phyloP scores from a whole-genome alignment of 2,329 filamentous ascomycete genomes.

The Phyllosticta citribraziliensis region DNA sequence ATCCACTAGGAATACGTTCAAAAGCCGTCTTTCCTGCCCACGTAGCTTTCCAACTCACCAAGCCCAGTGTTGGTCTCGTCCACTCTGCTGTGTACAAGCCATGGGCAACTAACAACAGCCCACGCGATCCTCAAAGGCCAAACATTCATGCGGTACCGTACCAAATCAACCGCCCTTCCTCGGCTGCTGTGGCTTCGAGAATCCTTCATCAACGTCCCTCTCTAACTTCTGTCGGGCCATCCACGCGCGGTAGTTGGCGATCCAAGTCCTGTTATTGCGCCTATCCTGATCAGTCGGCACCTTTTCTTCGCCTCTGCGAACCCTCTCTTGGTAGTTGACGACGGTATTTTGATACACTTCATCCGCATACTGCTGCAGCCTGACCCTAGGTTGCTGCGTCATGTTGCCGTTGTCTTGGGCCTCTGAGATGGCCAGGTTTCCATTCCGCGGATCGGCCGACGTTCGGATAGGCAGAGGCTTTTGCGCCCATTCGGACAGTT shows the following conservation, averaged over 20 bases:
- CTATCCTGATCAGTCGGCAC: not conserved
- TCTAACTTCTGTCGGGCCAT: not conserved
- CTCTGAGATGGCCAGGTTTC: not conserved
- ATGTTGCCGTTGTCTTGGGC: not conserved
- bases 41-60: not conserved
- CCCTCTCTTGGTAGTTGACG: slow-evolving; percentile 1
- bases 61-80: not conserved
- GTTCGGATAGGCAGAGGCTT: too few species aligned
- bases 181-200: not conserved
- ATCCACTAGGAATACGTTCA: too few species aligned
- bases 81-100: not conserved
- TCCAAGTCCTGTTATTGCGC: slow-evolving; percentile 1
- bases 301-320: not conserved
- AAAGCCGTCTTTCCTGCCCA: too few species aligned
- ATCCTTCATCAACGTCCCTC: not conserved
- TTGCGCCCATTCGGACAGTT: too few species aligned
- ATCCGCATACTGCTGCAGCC: not conserved
- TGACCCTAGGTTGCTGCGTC: not conserved
- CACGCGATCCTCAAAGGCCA: not conserved
- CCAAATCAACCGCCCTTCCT: not conserved
- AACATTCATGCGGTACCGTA: not conserved
- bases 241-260: not conserved
- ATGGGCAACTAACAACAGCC: not conserved
- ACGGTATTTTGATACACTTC: not conserved
- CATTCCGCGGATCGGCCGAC: not conserved